These are phyloP conservation scores for Angomonas deanei DNA, from an alignment of 208 protist species.

Conservation along the genomic window DNA sequence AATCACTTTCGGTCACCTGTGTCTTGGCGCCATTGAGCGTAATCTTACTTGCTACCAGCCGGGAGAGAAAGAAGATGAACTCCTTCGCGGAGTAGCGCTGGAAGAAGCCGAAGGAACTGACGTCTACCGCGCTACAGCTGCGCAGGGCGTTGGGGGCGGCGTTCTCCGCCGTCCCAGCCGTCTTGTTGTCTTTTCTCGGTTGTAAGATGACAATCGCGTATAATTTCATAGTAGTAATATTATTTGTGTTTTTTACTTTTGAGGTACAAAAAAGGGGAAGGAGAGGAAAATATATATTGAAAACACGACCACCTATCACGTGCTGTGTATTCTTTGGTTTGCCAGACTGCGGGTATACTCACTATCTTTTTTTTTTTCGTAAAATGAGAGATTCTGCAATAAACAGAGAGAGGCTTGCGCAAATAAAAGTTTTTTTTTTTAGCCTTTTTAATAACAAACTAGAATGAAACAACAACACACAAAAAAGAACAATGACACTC, in stretches of 20 bases:
- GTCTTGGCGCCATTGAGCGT: slow-evolving; percentile 35
- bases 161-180: neutral
- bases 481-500: neutral
- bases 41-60: slow-evolving; percentile 78
- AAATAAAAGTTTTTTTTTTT: neutral
- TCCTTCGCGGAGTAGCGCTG: slow-evolving; percentile 74
- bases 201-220: slow-evolving; percentile 69
- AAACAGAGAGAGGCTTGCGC: no score
- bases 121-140: slow-evolving; percentile 74
- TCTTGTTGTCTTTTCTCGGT: slow-evolving; percentile 11
- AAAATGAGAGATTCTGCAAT: neutral
- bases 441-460: no score
- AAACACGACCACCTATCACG: neutral
- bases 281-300: neutral
- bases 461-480: neutral
- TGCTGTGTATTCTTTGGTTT: neutral
- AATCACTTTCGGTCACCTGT: slow-evolving; percentile 55
- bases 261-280: no score
- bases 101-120: slow-evolving; percentile 86
- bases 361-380: neutral
- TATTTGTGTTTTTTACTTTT: slow-evolving; percentile 7
- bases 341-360: neutral
- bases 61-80: slow-evolving; percentile 84
- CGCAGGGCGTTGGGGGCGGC: slow-evolving; percentile 44
- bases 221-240: slow-evolving; percentile 49